These are phyloP conservation scores for Aureobasidium sp. DNA, from an alignment of 2,329 filamentous ascomycete genomes.

Conservation along the genomic window DNA sequence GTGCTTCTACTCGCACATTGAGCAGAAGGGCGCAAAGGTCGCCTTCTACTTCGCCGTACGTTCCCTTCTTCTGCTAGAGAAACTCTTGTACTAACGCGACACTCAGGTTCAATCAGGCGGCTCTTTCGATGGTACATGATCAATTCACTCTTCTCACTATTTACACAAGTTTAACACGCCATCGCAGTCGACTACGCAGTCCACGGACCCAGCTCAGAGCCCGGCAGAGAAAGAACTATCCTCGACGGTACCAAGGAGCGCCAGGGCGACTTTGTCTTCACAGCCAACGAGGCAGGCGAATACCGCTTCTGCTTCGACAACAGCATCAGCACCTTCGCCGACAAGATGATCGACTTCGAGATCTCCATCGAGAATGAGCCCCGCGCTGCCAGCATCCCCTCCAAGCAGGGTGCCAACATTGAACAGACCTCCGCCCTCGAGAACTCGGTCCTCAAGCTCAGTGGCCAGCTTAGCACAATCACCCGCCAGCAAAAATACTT, in stretches of 20 bases:
- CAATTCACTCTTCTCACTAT: background rate
- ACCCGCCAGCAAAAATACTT: conserved; percentile 99
- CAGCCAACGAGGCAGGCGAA: conserved; percentile 86
- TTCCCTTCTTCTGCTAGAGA: background rate
- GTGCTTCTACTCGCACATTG: conserved; percentile 90
- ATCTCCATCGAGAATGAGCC: conserved; percentile 95
- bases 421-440: conserved; percentile 93
- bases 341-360: conserved; percentile 98
- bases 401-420: conserved; percentile 86
- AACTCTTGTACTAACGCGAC: conserved; percentile 3
- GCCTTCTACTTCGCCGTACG: conserved; percentile 99
- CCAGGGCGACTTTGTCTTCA: conserved; percentile 98
- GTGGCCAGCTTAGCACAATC: conserved; percentile 92
- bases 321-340: conserved; percentile 96
- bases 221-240: conserved; percentile 71
- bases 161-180: background rate
- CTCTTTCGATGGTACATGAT: conserved; percentile 66
- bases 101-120: conserved; percentile 95
- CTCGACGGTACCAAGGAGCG: conserved; percentile 90
- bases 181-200: conserved; percentile 85
- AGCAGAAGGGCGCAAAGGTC: conserved; percentile 85
- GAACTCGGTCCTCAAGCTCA: conserved; percentile 96
- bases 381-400: conserved; percentile 78
- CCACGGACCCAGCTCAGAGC: conserved; percentile 70
- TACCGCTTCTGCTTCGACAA: conserved; percentile 99